phyloP scores from a whole-genome alignment of 805 yeast species.

The Saccharomyces cerevisiae region DNA sequence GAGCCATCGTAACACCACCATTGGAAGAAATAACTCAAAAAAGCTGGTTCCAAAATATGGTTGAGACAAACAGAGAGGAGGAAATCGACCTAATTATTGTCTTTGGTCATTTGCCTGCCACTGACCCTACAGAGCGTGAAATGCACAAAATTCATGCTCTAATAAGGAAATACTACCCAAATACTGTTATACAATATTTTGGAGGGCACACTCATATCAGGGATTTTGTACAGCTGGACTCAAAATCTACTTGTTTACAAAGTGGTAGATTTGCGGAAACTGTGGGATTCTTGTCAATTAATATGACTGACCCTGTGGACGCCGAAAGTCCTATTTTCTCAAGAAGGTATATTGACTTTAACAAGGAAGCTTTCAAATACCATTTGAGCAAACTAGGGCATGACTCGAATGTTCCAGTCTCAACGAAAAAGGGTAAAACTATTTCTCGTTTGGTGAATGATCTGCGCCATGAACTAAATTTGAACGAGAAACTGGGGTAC shows the following conservation, averaged over 20 bases:
- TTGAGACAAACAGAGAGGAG: slow-evolving; percentile 26
- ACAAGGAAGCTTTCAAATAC: slow-evolving; percentile 54
- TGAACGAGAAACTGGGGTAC: slow-evolving; percentile 52
- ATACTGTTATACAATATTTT: slow-evolving; percentile 66
- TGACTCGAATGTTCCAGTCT: slow-evolving; percentile 30
- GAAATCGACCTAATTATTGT: slow-evolving; percentile 60
- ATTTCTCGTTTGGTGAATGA: slow-evolving; percentile 39
- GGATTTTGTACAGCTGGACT: slow-evolving; percentile 67
- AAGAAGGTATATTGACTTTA: slow-evolving; percentile 80
- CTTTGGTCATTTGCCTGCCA: slow-evolving; percentile 73
- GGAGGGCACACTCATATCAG: slow-evolving; percentile 94
- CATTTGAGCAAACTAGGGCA: slow-evolving; percentile 36
- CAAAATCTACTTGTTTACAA: slow-evolving; percentile 66
- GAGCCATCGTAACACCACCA: slow-evolving; percentile 54
- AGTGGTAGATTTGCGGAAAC: slow-evolving; percentile 93
- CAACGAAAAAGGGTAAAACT: slow-evolving; percentile 45
- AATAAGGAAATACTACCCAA: slow-evolving; percentile 53
- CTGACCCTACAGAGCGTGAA: slow-evolving; percentile 30
- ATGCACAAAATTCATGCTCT: slow-evolving; percentile 31
- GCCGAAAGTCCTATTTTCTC: slow-evolving; percentile 31
- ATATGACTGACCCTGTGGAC: slow-evolving; percentile 13
- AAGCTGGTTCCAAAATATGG: slow-evolving; percentile 56
- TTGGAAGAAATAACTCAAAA: slow-evolving; percentile 45
- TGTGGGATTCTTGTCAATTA: slow-evolving; percentile 73
- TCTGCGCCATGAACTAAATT: slow-evolving; percentile 40